Percentiles rank a stretch among this genome's conserved stretches.
phyloP scores from a whole-genome alignment of 306 rosid genomes.

The Vigna hirtella region DNA sequence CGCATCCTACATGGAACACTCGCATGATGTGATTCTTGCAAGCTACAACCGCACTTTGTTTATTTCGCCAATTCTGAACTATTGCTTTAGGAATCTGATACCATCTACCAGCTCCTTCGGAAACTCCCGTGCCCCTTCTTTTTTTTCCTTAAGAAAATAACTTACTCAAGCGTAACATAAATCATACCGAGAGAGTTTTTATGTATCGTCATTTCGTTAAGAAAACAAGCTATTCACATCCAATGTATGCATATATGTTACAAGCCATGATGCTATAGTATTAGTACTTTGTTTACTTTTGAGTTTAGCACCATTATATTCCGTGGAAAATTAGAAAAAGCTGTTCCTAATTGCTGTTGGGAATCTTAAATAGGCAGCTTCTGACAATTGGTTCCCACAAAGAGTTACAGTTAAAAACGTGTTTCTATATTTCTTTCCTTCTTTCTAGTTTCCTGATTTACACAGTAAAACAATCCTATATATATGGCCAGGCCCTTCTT shows the following conservation, averaged over 20 bases:
- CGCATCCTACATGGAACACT: conserved; percentile 27
- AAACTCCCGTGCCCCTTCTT: not conserved
- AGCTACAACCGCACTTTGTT: not conserved
- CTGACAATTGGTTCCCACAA: conserved; percentile 14
- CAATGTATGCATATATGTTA: not conserved
- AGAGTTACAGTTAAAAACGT: conserved; percentile 30
- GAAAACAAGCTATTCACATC: too few relatives aligned
- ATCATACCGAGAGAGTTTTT: not conserved
- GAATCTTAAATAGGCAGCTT: conserved; percentile 18
- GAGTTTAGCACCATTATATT: not conserved
- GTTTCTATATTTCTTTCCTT: not conserved
- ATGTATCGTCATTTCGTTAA: too few relatives aligned
- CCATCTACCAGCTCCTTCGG: conserved; percentile 32
- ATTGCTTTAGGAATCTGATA: conserved; percentile 46
- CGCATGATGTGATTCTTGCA: conserved; percentile 20
- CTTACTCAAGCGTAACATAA: not conserved
- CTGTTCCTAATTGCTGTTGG: not conserved
- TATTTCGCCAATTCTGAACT: conserved; percentile 9
- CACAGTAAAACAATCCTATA: conserved; percentile 42
- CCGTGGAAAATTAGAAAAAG: not conserved
- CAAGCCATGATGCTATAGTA: not conserved
- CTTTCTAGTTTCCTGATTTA: not conserved
- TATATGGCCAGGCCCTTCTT: not conserved
- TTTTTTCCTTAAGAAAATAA: not conserved
- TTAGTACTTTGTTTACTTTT: not conserved